phyloP scores from a whole-genome alignment of 2,329 filamentous ascomycete species.

The Trichoderma gracile region DNA sequence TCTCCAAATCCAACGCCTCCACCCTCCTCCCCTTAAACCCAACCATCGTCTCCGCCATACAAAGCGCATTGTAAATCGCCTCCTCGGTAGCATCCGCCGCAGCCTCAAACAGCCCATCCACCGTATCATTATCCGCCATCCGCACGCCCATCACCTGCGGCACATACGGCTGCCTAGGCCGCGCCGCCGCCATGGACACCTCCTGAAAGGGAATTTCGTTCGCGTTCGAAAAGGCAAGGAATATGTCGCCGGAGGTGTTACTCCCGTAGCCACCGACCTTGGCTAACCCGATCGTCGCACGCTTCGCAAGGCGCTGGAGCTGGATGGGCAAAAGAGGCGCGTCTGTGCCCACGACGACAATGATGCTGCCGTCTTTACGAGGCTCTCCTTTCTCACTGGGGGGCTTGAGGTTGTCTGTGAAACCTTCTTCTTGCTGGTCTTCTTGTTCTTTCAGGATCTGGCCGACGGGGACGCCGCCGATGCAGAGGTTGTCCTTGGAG shows the following conservation, averaged over 20 bases:
- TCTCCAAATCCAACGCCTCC: slow-evolving; percentile 51
- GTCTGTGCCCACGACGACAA: slow-evolving; percentile 39
- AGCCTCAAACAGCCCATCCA: slow-evolving; percentile 63
- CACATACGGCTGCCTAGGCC: background rate
- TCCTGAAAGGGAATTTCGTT: slow-evolving; percentile 48
- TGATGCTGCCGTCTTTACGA: slow-evolving; percentile 40
- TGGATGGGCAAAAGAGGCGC: slow-evolving; percentile 38
- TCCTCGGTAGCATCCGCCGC: slow-evolving; percentile 65
- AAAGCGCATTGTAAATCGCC: slow-evolving; percentile 64
- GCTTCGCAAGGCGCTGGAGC: slow-evolving; percentile 54
- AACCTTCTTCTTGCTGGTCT: slow-evolving; percentile 36
- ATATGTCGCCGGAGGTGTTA: slow-evolving; percentile 66
- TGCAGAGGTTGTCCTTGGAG: slow-evolving; percentile 53
- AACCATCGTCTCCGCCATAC: slow-evolving; percentile 59
- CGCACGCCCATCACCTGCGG: slow-evolving; percentile 19
- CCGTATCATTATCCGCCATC: slow-evolving; percentile 56
- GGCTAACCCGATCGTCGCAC: slow-evolving; percentile 61
- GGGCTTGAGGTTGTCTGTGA: slow-evolving; percentile 4
- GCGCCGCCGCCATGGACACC: slow-evolving; percentile 10
- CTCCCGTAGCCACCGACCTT: slow-evolving; percentile 62
- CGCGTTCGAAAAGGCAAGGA: slow-evolving; percentile 66
- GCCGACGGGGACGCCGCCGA: slow-evolving; percentile 63
- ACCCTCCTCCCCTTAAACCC: slow-evolving; percentile 53
- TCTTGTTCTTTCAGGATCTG: slow-evolving; percentile 52
- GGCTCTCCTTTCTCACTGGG: slow-evolving; percentile 34